Conservation (phyloP, 768 basidiomycete genomes). For the Neoboletus brunneissimus region DNA sequence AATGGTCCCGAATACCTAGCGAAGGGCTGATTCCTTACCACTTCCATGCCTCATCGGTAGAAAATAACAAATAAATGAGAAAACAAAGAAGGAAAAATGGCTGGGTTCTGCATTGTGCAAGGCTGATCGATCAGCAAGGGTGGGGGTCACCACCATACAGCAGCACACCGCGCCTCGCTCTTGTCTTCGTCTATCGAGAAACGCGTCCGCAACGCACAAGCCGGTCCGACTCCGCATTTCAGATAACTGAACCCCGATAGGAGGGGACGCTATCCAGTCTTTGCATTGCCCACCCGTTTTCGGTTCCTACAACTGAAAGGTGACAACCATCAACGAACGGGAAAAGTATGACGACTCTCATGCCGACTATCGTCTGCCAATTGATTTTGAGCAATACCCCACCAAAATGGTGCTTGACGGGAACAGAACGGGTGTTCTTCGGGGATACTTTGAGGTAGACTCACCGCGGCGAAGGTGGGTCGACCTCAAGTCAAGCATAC, state of each 20-base stretch:
- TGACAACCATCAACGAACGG: constrained; percentile 45
- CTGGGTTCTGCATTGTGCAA: background rate
- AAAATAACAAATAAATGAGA: background rate
- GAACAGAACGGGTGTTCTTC: background rate
- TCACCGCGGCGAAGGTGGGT: background rate
- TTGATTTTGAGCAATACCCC: constrained; percentile 65
- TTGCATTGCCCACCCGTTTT: constrained; percentile 42
- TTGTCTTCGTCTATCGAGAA: background rate
- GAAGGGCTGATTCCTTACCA: background rate
- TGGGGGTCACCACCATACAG: background rate
- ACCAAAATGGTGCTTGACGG: background rate
- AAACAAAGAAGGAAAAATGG: background rate
- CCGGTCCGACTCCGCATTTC: background rate
- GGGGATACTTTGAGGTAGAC: background rate
- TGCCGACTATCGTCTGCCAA: constrained; percentile 62
- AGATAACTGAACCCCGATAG: background rate
- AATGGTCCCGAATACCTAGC: background rate
- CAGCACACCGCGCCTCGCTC: background rate
- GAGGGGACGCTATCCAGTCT: background rate
- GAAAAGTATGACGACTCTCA: constrained; percentile 49
- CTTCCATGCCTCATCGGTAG: background rate
- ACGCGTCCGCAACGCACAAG: background rate
- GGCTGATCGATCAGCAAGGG: constrained; percentile 1
- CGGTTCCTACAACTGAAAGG: constrained; percentile 76
- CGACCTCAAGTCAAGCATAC: background rate